Conservation (phyloP, 2,329 filamentous ascomycete species). For the Diaporthe vexans region DNA sequence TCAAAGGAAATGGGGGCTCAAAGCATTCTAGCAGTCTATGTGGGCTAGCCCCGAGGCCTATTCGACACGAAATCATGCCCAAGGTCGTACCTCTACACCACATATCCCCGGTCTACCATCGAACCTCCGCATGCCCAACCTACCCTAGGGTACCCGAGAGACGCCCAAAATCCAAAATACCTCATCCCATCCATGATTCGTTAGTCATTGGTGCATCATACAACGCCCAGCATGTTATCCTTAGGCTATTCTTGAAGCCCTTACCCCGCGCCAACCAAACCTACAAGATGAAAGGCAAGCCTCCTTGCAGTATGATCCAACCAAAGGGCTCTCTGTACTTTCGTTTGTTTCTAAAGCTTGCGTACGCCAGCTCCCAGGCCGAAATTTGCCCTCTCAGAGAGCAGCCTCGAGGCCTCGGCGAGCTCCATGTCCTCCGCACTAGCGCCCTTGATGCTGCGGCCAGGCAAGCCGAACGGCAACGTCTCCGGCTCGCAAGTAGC, state of each 20-base stretch:
- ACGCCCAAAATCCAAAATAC: conserved; percentile 21
- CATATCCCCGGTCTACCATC: background rate
- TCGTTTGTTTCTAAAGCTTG: background rate
- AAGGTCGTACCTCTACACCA: background rate
- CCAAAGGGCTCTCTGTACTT: fast-evolving
- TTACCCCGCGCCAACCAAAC: background rate
- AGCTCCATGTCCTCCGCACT: conserved; percentile 33
- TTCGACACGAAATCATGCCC: background rate
- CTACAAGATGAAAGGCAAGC: background rate
- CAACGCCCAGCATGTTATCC: background rate
- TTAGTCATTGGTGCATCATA: conserved; percentile 12
- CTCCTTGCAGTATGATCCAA: too few relatives aligned
- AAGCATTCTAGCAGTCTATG: background rate
- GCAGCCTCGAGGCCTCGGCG: conserved; percentile 33
- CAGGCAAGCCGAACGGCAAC: conserved; percentile 55
- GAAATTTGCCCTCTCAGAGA: conserved; percentile 38
- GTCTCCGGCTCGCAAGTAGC: conserved; percentile 63
- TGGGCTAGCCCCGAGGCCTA: background rate
- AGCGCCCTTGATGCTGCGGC: background rate
- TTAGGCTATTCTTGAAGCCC: background rate
- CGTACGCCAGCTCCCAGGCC: background rate
- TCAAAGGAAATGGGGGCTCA: background rate
- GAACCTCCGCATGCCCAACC: background rate
- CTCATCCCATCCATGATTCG: conserved; percentile 5
- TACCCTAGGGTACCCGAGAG: conserved; percentile 4